These are phyloP conservation scores for Alternaria viburni DNA, from an alignment of 2,329 filamentous ascomycete genomes.

Conservation along the genomic window DNA sequence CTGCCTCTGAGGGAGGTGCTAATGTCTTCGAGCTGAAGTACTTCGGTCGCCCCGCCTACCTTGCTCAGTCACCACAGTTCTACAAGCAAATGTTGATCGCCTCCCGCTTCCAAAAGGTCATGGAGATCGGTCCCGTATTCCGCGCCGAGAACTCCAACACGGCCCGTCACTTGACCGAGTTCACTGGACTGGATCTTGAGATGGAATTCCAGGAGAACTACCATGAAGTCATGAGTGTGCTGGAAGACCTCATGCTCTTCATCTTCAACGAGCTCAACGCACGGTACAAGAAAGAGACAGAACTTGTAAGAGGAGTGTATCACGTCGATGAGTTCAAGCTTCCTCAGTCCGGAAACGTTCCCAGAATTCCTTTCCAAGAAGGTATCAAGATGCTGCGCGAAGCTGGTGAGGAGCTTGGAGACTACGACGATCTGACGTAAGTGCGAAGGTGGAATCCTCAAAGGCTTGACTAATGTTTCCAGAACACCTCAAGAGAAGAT, in stretches of 20 bases:
- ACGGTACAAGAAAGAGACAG: conserved; percentile 73
- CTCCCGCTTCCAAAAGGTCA: conserved; percentile 77
- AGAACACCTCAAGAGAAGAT: conserved; percentile 82
- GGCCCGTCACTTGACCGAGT: conserved; percentile 84
- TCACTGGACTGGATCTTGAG: conserved; percentile 86
- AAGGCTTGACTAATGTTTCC: neutral
- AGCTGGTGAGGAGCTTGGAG: conserved; percentile 75
- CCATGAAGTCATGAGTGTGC: conserved; percentile 72
- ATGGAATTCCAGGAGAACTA: conserved; percentile 86
- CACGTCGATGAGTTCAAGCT: conserved; percentile 79
- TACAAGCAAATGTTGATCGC: conserved; percentile 90
- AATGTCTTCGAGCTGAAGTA: conserved; percentile 92
- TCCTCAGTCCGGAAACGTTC: conserved; percentile 74
- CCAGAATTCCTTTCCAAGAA: conserved; percentile 78
- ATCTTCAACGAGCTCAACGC: conserved; percentile 78
- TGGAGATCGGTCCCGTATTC: conserved; percentile 81
- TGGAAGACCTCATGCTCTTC: conserved; percentile 76
- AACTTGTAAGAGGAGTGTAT: conserved; percentile 73
- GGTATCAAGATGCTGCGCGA: conserved; percentile 78
- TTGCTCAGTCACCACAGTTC: conserved; percentile 83
- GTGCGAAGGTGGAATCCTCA: neutral
- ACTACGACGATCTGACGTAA: conserved; percentile 76
- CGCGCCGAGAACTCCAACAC: conserved; percentile 88
- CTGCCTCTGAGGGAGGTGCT: conserved; percentile 89
- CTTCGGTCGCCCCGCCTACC: conserved; percentile 81